Evolutionary conservation across 2,329 filamentous ascomycete genomes (phyloP).

Genomic region (Phoma sp.): DNA sequence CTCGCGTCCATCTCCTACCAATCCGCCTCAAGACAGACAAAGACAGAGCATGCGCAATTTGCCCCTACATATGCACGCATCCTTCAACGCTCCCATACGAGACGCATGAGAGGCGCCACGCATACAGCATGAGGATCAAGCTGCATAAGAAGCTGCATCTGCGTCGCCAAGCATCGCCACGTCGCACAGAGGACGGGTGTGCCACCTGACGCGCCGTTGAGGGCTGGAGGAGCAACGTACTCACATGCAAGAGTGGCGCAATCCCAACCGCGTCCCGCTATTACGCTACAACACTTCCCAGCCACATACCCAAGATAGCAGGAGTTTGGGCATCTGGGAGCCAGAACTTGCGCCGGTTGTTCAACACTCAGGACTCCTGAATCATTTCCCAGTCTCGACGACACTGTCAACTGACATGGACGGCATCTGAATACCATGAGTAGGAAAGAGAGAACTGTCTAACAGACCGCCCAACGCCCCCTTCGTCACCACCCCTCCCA

Average conservation of each 20-base stretch:
- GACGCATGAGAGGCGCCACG: not conserved
- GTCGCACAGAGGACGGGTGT: not conserved
- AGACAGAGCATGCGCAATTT: not conserved
- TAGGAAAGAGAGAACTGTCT: not conserved
- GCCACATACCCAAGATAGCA: too few relatives aligned
- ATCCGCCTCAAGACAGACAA: not conserved
- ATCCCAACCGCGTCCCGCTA: not conserved
- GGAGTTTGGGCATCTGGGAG: too few relatives aligned
- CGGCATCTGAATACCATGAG: not conserved
- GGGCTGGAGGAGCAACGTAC: not conserved
- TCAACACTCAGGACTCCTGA: too few relatives aligned
- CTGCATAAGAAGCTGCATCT: not conserved
- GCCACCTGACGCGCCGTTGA: not conserved
- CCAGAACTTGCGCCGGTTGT: too few relatives aligned
- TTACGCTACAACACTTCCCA: too few relatives aligned
- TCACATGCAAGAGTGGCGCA: constrained; percentile 11
- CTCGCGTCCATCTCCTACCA: not conserved
- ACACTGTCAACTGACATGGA: not conserved
- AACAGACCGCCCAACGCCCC: constrained; percentile 8
- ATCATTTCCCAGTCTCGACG: too few relatives aligned
- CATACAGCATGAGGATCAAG: not conserved
- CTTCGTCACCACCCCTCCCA: not conserved
- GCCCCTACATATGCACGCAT: not conserved
- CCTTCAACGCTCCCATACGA: not conserved
- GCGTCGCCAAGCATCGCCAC: constrained; percentile 2